Percentiles rank a stretch among this genome's conserved stretches.
These are phyloP conservation scores for Fusarium luffae DNA, from an alignment of 2,329 filamentous ascomycete species.

Conservation along the genomic window DNA sequence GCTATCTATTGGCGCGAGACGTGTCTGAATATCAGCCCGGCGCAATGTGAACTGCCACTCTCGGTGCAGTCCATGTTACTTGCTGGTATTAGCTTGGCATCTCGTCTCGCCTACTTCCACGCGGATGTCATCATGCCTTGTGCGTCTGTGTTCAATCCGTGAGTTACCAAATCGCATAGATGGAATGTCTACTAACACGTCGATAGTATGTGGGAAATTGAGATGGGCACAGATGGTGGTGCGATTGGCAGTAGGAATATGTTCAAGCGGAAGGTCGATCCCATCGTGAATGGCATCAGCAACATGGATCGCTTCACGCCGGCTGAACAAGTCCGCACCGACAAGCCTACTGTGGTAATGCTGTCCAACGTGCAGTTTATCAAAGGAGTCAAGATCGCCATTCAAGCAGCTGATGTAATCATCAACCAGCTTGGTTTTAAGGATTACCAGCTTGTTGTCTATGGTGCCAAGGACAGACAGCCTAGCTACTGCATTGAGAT, in stretches of 20 bases:
- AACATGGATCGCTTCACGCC: constrained; percentile 34
- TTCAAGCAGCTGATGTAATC: constrained; percentile 36
- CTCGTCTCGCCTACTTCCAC: constrained; percentile 37
- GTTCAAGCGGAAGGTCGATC: constrained; percentile 35
- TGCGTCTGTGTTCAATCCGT: constrained; percentile 38
- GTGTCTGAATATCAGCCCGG: constrained; percentile 35
- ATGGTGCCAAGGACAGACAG: constrained; percentile 36
- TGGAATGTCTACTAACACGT: not conserved
- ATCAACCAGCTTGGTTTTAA: constrained; percentile 32
- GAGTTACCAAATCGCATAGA: not conserved
- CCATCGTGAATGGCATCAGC: constrained; percentile 38
- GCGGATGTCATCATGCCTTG: constrained; percentile 39
- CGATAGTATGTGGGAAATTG: constrained; percentile 33
- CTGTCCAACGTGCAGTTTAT: constrained; percentile 38
- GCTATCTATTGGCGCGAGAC: constrained; percentile 37
- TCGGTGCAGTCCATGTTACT: constrained; percentile 35
- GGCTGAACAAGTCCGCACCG: constrained; percentile 33
- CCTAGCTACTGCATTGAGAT: constrained; percentile 35
- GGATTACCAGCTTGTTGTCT: constrained; percentile 34
- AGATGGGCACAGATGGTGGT: constrained; percentile 34
- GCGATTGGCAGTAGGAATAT: constrained; percentile 24
- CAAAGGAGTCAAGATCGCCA: constrained; percentile 37
- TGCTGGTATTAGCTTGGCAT: constrained; percentile 30
- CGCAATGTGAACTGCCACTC: constrained; percentile 30
- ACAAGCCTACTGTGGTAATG: constrained; percentile 36